phyloP scores from a whole-genome alignment of 768 basidiomycete genomes.

The Tricholomella constricta region DNA sequence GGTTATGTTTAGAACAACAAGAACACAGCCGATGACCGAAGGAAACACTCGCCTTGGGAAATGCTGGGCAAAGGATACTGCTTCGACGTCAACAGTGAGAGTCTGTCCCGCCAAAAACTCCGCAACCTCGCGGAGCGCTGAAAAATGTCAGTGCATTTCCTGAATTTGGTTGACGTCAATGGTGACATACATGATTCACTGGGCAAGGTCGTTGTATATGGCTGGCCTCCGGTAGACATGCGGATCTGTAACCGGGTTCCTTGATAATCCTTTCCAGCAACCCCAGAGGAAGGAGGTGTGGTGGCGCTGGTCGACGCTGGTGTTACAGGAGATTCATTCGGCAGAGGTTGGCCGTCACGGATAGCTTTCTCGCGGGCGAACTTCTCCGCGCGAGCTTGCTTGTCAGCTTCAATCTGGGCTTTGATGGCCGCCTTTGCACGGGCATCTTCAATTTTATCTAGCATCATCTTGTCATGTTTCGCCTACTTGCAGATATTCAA shows the following conservation, averaged over 20 bases:
- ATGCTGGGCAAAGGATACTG: slow-evolving; percentile 73
- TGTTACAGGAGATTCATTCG: slow-evolving; percentile 33
- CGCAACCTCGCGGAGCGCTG: slow-evolving; percentile 84
- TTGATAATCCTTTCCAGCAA: slow-evolving; percentile 75
- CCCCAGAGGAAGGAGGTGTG: slow-evolving; percentile 38
- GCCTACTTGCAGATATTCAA: background rate
- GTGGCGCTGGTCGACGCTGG: slow-evolving; percentile 27
- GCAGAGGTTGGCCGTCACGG: slow-evolving; percentile 66
- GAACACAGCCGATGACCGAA: slow-evolving; percentile 13
- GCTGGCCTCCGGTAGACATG: slow-evolving; percentile 76
- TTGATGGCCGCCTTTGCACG: slow-evolving; percentile 86
- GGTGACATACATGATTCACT: slow-evolving; percentile 72
- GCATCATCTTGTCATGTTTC: background rate
- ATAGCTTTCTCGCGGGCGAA: slow-evolving; percentile 89
- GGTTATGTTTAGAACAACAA: background rate
- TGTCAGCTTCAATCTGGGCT: slow-evolving; percentile 95
- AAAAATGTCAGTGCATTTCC: background rate
- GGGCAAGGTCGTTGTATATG: slow-evolving; percentile 77
- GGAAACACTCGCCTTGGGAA: slow-evolving; percentile 72
- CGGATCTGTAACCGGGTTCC: slow-evolving; percentile 92
- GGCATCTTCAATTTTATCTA: slow-evolving; percentile 90
- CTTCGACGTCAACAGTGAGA: slow-evolving; percentile 70
- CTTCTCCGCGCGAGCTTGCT: slow-evolving; percentile 84
- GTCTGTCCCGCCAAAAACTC: slow-evolving; percentile 83
- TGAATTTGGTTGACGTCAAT: background rate